Conservation (phyloP, 768 basidiomycete species). For the Fomitopsis serialis region DNA sequence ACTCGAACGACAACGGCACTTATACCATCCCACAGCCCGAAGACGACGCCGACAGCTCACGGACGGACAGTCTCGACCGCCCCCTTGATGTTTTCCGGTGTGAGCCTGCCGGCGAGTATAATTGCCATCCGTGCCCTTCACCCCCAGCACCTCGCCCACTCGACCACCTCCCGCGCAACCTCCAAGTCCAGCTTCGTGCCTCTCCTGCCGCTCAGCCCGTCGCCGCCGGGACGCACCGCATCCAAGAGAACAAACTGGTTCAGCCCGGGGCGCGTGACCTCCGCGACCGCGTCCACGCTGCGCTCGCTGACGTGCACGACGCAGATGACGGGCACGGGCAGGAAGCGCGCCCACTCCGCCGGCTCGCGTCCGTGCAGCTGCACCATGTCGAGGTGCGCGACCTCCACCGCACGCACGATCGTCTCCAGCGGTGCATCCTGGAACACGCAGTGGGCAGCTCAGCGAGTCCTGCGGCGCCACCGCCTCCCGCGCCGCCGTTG, state of each 20-base stretch:
- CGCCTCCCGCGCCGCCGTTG: slow-evolving; percentile 42
- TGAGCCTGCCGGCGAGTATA: slow-evolving; percentile 89
- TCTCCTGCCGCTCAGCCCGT: slow-evolving; percentile 75
- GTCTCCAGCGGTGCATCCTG: slow-evolving; percentile 74
- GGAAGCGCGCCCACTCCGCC: slow-evolving; percentile 72
- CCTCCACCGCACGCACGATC: slow-evolving; percentile 61
- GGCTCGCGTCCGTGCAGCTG: slow-evolving; percentile 94
- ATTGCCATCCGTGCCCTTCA: slow-evolving; percentile 29
- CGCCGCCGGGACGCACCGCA: slow-evolving; percentile 51
- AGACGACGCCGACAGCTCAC: slow-evolving; percentile 93
- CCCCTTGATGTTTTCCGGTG: slow-evolving; percentile 62
- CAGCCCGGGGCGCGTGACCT: slow-evolving; percentile 64
- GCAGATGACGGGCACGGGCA: slow-evolving; percentile 89
- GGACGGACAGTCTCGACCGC: slow-evolving; percentile 69
- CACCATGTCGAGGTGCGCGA: slow-evolving; percentile 79
- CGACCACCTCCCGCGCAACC: slow-evolving; percentile 62
- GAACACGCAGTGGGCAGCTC: slow-evolving; percentile 80
- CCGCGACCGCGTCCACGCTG: slow-evolving; percentile 39
- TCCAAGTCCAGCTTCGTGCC: slow-evolving; percentile 82
- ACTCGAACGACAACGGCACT: too few relatives aligned
- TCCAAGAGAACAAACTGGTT: slow-evolving; percentile 79
- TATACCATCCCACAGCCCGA: too few relatives aligned
- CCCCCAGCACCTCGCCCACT: slow-evolving; percentile 46
- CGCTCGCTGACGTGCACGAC: slow-evolving; percentile 59
- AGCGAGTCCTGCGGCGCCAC: slow-evolving; percentile 21